Base-by-base conservation (phyloP, 2,329 filamentous ascomycete genomes). In the Claviceps fusiformis region DNA sequence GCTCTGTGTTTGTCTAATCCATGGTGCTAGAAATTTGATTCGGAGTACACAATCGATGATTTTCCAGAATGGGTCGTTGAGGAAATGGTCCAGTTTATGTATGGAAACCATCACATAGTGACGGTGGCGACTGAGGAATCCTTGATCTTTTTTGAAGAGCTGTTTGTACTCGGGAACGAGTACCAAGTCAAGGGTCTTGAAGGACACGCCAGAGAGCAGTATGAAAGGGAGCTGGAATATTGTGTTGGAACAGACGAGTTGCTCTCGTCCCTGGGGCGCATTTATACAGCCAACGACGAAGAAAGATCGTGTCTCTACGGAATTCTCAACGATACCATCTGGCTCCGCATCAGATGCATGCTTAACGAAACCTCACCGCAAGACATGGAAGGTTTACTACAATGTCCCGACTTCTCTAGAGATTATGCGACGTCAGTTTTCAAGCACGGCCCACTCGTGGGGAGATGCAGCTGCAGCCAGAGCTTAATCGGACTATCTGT, bases 171-270 rank as follows among this genome's bases (percentile, higher is more conserved):
- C 17, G 51, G 51, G 6, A 15, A 46, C 43, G 47, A 47, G n/a
- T 53, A 53, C 43, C 6, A n/a, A 37, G 35, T 53, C 10, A 3
- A 5, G 1, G 29, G 1, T 17, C 51, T 53, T 7, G 33, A 17
- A 37, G n/a, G 3, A n/a, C 5, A 37, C 0, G 29, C 51, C 17
- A 19, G 6, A 8, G 6, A 7, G 3, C 10, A 0, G 10, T 53
- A 53, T n/a, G 4, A 0, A 29, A 13, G 5, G 11, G 7, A 29
- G 0, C n/a, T 19, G 9, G 5, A n/a, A 7, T n/a, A 1, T 5
- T 0, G 27, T 5, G 24, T 0, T 6, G 13, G 7, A n/a, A 11
- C 31, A 33, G 8, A 19, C 0, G 15, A 33, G 24, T 8, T 19
- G 0, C 1, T 52, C 2, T 31, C 39, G 10, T 52, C 50, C 15